Percentiles rank a stretch among this genome's conserved stretches.
phyloP scores from a whole-genome alignment of 129 eudicot species.

The Heracleum sosnowskyi region DNA sequence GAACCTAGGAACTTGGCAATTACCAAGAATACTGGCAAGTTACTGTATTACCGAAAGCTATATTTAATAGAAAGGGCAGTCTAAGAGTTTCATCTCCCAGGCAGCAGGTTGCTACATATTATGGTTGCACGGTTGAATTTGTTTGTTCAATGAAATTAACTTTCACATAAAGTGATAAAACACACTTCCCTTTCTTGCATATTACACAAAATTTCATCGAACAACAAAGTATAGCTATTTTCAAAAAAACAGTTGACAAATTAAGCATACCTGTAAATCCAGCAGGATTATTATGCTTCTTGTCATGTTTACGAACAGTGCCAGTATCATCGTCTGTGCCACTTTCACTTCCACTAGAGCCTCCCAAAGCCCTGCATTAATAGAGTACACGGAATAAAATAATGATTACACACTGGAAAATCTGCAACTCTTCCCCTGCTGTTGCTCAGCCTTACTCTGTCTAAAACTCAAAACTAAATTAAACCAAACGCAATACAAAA shows the following conservation, averaged over 20 bases:
- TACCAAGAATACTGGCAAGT: too few relatives aligned
- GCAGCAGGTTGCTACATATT: too few relatives aligned
- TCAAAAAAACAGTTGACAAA: not conserved
- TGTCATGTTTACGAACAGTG: slow-evolving; percentile 33
- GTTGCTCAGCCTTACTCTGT: not conserved
- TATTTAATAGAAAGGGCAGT: too few relatives aligned
- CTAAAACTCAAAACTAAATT: not conserved
- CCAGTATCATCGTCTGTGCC: slow-evolving; percentile 41
- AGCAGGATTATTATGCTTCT: slow-evolving; percentile 33
- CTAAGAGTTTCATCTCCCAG: too few relatives aligned
- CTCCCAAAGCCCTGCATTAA: slow-evolving; percentile 45
- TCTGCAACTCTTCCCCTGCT: not conserved
- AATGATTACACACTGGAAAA: not conserved
- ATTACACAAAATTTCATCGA: not conserved
- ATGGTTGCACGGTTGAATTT: too few relatives aligned
- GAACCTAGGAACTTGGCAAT: too few relatives aligned
- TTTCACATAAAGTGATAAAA: not conserved
- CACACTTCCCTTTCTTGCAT: not conserved
- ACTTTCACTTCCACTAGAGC: slow-evolving; percentile 30
- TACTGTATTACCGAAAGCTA: too few relatives aligned
- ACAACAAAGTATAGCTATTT: not conserved
- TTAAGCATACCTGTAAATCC: slow-evolving; percentile 27
- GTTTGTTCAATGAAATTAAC: not conserved
- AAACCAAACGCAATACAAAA: not conserved
- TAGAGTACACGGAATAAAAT: not conserved